phyloP scores from a whole-genome alignment of 2,329 filamentous ascomycete species.

The Cladosporium phlei region DNA sequence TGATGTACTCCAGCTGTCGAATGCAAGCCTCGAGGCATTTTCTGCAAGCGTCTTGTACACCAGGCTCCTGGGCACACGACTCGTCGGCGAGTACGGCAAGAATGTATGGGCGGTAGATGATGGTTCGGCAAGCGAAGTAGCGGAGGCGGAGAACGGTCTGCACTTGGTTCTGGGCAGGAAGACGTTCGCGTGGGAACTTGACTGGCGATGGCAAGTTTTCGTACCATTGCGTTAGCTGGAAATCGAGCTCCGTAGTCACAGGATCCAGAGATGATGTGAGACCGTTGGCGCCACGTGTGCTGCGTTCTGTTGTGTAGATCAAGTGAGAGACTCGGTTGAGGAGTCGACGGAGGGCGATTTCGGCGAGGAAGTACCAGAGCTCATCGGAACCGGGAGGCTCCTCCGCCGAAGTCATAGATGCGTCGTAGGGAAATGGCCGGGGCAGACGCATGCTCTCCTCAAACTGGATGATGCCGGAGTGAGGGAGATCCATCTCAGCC shows the following conservation, averaged over 20 bases:
- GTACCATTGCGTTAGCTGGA: constrained; percentile 80
- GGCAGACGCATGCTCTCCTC: constrained; percentile 76
- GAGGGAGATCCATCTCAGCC: constrained; percentile 73
- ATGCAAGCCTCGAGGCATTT: constrained; percentile 78
- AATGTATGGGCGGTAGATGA: constrained; percentile 81
- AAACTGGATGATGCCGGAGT: constrained; percentile 76
- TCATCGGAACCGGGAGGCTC: constrained; percentile 59
- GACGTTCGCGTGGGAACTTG: constrained; percentile 69
- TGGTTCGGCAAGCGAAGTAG: constrained; percentile 80
- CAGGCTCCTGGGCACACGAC: constrained; percentile 63
- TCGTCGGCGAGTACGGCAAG: constrained; percentile 75
- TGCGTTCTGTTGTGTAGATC: constrained; percentile 49
- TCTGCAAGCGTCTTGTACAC: constrained; percentile 71
- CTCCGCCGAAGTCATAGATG: constrained; percentile 49
- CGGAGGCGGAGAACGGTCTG: constrained; percentile 74
- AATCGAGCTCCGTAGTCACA: constrained; percentile 74
- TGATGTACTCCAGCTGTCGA: constrained; percentile 72
- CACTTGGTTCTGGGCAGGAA: constrained; percentile 64
- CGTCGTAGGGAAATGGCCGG: constrained; percentile 65
- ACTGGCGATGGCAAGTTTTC: constrained; percentile 69
- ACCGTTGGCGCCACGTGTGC: constrained; percentile 55
- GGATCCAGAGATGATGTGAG: constrained; percentile 70
- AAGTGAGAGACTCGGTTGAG: constrained; percentile 41
- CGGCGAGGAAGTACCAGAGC: constrained; percentile 80
- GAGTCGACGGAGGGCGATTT: constrained; percentile 72